Base-by-base conservation (phyloP, 2,329 filamentous ascomycete species). In the Colletotrichum simmondsii region DNA sequence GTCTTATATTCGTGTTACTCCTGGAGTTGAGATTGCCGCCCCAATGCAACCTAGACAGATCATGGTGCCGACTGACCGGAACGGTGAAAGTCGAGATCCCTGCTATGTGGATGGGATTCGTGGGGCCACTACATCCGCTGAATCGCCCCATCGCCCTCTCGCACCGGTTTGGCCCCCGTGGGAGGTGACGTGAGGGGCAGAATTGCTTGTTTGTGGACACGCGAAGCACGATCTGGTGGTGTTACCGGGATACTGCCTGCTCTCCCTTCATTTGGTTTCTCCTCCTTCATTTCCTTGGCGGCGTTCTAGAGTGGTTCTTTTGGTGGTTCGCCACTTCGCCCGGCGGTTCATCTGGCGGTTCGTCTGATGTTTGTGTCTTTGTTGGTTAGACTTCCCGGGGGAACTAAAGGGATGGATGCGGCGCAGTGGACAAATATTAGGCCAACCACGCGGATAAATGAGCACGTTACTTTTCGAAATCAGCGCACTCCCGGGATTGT, bases 221-320 rank as follows among this genome's bases (percentile, higher is more conserved):
- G 62, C 54, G n/a, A 46, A 22, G 32, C 22, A 24, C 56, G 57
- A 58, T 37, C 57, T 30, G 5, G 68, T 66, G 35, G 57, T 30
- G 35, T 52, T 35, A 71, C 68, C 32, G n/a, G 68, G 63, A 62
- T 62, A 49, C 52, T 61, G 57, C 64, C 54, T 62, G 57, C 32
- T 57, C 28, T 53, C 11, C 57, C 35, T 62, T 71, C 57, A 71
- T 71, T 71, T 71, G n/a, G 57, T 30, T 30, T 49, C 6, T 19
- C 63, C 49, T 62, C 57, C 64, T 71, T 71, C 57, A 71, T 61
- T 71, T 67, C 57, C 22, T 30, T 61, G 6, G 26, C 24, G 16
- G 19, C 60, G 35, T 65, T 65, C 60, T 64, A 52, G 68, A 53
- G 46, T 28, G 60, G 46, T 52, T 30, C 49, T 2, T 46, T n/a